Evolutionary conservation across 805 yeast genomes (phyloP).

Genomic region (Candida pseudofarinosa): DNA sequence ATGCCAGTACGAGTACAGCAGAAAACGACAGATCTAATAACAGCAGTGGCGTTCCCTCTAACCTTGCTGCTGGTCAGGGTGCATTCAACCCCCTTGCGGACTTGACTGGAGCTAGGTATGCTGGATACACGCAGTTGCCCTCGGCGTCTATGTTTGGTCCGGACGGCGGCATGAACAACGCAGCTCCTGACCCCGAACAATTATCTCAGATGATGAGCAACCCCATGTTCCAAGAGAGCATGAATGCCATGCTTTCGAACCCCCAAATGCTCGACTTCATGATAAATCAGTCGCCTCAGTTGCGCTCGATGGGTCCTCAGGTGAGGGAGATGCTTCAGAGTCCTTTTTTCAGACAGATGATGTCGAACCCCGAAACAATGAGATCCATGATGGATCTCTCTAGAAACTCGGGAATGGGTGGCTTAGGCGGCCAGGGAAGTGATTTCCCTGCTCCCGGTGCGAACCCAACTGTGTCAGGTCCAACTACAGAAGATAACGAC

Average conservation of each 20-base stretch:
- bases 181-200: constrained; percentile 72
- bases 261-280: constrained; percentile 85
- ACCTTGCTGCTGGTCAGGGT: constrained; percentile 83
- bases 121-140: constrained; percentile 88
- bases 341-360: constrained; percentile 70
- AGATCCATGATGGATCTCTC: constrained; percentile 79
- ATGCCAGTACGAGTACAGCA: constrained; percentile 18
- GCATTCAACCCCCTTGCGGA: constrained; percentile 89
- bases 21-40: constrained; percentile 14
- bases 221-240: constrained; percentile 77
- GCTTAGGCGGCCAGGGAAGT: constrained; percentile 17
- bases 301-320: constrained; percentile 84
- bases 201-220: constrained; percentile 69
- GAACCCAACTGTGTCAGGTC: constrained; percentile 28
- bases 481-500: constrained; percentile 8
- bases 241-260: constrained; percentile 78
- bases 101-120: constrained; percentile 91
- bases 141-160: constrained; percentile 87
- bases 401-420: constrained; percentile 40
- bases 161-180: constrained; percentile 81
- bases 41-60: constrained; percentile 54
- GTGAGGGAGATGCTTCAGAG: constrained; percentile 81
- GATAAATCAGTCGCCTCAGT: constrained; percentile 79
- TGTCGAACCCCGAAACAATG: constrained; percentile 77
- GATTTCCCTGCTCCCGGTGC: constrained; percentile 31